Conservation (phyloP, 2,329 filamentous ascomycete genomes). For the Madurella mycetomatis region DNA sequence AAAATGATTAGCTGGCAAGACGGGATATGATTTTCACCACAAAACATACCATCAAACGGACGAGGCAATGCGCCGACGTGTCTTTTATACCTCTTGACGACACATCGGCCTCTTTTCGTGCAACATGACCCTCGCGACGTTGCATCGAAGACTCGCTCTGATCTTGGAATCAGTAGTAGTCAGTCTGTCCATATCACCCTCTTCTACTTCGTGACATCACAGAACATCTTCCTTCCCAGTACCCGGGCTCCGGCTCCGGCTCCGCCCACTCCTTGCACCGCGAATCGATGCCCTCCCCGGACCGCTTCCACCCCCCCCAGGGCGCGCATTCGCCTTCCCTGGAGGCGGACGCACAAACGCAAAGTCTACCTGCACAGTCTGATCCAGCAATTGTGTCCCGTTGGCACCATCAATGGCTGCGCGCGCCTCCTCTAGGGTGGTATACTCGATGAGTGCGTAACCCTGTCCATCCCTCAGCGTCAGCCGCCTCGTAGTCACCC, state of each 20-base stretch:
- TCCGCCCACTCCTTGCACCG: slow-evolving; percentile 37
- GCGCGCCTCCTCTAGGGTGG: slow-evolving; percentile 71
- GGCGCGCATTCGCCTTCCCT: slow-evolving; percentile 42
- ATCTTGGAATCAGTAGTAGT: too few relatives aligned
- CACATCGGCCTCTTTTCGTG: slow-evolving; percentile 17
- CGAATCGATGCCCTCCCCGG: slow-evolving; percentile 38
- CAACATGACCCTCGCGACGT: not conserved
- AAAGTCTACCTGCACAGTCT: slow-evolving; percentile 77
- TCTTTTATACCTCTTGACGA: slow-evolving; percentile 9
- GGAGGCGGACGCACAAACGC: slow-evolving; percentile 79
- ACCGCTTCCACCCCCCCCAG: slow-evolving; percentile 35
- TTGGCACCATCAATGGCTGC: slow-evolving; percentile 80
- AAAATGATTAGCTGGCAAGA: not conserved
- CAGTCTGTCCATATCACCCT: not conserved
- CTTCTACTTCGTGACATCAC: not conserved
- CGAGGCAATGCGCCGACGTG: slow-evolving; percentile 22
- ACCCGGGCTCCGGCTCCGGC: slow-evolving; percentile 46
- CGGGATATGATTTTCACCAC: not conserved
- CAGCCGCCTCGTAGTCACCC: not conserved
- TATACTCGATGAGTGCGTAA: slow-evolving; percentile 80
- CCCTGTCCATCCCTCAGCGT: slow-evolving; percentile 48
- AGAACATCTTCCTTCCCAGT: slow-evolving; percentile 22
- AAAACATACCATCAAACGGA: slow-evolving; percentile 11
- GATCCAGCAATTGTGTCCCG: slow-evolving; percentile 71
- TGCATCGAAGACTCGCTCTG: not conserved